phyloP scores from a whole-genome alignment of 176 grass and related monocot species.

The Chloris gayana region DNA sequence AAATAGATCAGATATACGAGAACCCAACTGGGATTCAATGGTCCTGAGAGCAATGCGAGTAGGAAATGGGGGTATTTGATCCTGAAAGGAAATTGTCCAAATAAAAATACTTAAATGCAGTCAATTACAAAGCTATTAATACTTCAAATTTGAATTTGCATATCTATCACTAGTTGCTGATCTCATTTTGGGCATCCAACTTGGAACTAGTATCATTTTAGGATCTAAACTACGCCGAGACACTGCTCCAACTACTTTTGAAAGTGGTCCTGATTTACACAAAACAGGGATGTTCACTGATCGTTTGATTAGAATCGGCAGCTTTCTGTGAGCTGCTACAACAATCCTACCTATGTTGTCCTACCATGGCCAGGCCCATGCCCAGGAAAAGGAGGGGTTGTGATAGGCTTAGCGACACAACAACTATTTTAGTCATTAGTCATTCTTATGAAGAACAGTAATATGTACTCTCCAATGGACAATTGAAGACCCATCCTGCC shows the following conservation, averaged over 20 bases:
- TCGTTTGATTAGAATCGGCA: background rate
- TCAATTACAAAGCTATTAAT: background rate
- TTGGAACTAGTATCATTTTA: background rate
- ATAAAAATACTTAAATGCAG: conserved; percentile 24
- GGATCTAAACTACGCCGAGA: background rate
- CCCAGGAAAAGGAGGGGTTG: no score
- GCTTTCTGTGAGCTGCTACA: background rate
- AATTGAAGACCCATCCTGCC: background rate
- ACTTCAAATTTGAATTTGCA: background rate
- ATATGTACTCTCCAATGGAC: background rate
- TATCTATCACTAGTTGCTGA: conserved; percentile 6
- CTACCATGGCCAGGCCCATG: no score
- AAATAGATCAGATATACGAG: conserved; percentile 82
- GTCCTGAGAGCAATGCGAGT: conserved; percentile 74
- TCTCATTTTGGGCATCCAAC: background rate
- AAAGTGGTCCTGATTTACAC: background rate
- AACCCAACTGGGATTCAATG: conserved; percentile 79
- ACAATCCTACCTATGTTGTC: no score
- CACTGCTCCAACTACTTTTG: background rate
- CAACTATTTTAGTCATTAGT: no score
- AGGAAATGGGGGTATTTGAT: conserved; percentile 99
- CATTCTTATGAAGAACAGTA: background rate
- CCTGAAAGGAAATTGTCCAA: conserved; percentile 61
- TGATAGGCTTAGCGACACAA: no score
- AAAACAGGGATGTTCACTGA: background rate